Evolutionary conservation across 768 basidiomycete species (phyloP).

Genomic region (Calocybe cyanea): DNA sequence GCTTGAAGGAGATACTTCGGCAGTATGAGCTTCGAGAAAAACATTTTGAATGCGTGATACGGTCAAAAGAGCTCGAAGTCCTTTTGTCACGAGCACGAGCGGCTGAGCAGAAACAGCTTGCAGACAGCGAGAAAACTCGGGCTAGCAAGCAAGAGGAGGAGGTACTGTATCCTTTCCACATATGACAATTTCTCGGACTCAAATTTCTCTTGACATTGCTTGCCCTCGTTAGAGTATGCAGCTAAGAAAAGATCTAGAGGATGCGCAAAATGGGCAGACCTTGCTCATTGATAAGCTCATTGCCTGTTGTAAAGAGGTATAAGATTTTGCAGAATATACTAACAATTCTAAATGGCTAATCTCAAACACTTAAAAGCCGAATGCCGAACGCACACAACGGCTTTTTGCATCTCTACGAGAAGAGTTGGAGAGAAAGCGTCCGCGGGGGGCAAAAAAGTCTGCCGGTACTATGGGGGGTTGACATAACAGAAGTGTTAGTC

Average conservation of each 20-base stretch:
- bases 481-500: constrained; percentile 8
- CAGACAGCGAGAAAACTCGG: constrained; percentile 67
- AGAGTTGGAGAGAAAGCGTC: constrained; percentile 73
- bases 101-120: constrained; percentile 82
- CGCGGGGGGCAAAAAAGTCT: constrained; percentile 37
- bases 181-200: too few relatives aligned
- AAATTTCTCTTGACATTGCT: constrained; percentile 10
- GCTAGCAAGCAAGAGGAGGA: constrained; percentile 72
- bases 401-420: constrained; percentile 78
- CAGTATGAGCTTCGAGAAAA: constrained; percentile 89
- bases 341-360: constrained; percentile 17
- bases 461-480: constrained; percentile 44
- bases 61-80: constrained; percentile 89
- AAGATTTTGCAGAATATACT: constrained; percentile 22
- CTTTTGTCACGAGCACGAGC: constrained; percentile 82
- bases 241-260: constrained; percentile 73
- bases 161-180: constrained; percentile 43
- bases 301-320: constrained; percentile 83
- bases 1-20: constrained; percentile 80
- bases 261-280: constrained; percentile 74
- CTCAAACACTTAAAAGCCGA: constrained; percentile 56
- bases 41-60: constrained; percentile 89
- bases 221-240: constrained; percentile 50
- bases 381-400: constrained; percentile 79
- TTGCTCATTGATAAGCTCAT: constrained; percentile 82